Evolutionary conservation across 192 early-diverging fungal genomes (phyloP).

Genomic region (Podila minutissima): DNA sequence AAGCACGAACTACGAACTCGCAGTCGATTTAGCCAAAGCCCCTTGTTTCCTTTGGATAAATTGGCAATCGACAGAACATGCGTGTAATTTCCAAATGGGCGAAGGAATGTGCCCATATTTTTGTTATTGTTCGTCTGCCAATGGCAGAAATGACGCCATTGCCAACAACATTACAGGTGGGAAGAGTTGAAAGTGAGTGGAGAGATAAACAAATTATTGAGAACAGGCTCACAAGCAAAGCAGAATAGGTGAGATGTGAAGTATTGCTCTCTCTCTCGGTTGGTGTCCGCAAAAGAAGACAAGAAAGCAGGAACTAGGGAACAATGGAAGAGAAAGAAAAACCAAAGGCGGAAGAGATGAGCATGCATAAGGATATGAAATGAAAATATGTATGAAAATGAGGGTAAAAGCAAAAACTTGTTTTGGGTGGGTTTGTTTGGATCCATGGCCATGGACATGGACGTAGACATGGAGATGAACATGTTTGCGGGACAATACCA

Average conservation of each 20-base stretch:
- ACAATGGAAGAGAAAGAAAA: background rate
- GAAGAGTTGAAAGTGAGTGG: background rate
- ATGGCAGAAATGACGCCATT: no score
- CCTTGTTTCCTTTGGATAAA: no score
- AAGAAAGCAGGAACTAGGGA: background rate
- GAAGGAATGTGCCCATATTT: no score
- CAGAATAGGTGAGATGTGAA: background rate
- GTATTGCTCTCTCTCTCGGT: background rate
- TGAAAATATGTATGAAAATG: background rate
- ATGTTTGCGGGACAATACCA: background rate
- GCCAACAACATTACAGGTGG: background rate
- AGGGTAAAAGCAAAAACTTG: constrained; percentile 4
- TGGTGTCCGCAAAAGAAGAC: background rate
- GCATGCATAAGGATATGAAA: background rate
- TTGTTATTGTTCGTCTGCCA: no score
- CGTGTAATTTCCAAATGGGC: no score
- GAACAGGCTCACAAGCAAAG: background rate
- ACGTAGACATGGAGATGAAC: background rate
- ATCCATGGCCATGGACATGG: background rate
- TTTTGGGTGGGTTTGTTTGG: background rate
- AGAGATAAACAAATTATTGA: background rate
- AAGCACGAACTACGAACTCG: no score
- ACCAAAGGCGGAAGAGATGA: background rate
- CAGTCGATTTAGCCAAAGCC: no score
- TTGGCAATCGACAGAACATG: no score